phyloP scores from a whole-genome alignment of 495 filamentous ascomycete genomes.

The Bombardia bombarda region DNA sequence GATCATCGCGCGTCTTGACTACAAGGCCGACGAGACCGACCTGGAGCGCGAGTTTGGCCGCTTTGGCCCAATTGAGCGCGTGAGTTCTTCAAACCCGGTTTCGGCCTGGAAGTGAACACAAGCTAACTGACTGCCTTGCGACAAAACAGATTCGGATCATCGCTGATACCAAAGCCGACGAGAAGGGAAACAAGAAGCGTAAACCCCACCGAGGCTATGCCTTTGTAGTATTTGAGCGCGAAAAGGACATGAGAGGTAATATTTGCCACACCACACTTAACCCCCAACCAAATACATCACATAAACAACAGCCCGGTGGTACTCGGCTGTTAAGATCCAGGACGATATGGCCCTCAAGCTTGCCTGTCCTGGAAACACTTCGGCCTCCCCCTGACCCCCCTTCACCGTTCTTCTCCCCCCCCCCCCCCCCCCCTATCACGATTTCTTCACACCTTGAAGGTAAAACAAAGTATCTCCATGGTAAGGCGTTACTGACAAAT shows the following conservation, averaged over 20 bases:
- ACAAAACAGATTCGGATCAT: conserved; percentile 74
- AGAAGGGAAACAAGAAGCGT: conserved; percentile 67
- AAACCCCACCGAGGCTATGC: conserved; percentile 88
- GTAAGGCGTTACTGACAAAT: conserved; percentile 49
- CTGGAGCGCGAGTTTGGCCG: conserved; percentile 90
- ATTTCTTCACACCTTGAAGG: conserved; percentile 13
- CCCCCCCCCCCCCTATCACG: conserved; percentile 7
- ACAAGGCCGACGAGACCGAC: conserved; percentile 80
- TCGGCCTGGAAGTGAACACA: neutral
- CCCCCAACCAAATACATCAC: conserved; percentile 26
- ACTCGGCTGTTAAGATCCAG: conserved; percentile 20
- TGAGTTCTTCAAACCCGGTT: conserved; percentile 32
- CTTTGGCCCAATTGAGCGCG: conserved; percentile 90
- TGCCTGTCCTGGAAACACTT: conserved; percentile 40
- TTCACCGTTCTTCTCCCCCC: conserved; percentile 10
- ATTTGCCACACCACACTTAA: conserved; percentile 27
- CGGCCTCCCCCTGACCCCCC: too few relatives aligned
- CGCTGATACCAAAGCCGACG: conserved; percentile 53
- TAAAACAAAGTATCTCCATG: conserved; percentile 33
- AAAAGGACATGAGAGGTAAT: conserved; percentile 99
- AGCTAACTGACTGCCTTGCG: conserved; percentile 10
- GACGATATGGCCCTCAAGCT: conserved; percentile 47
- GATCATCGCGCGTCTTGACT: conserved; percentile 84
- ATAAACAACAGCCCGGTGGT: conserved; percentile 2
- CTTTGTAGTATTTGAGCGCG: conserved; percentile 94